Evolutionary conservation across 208 protist genomes (phyloP).

Genomic region (Acanthamoeba healyi): DNA sequence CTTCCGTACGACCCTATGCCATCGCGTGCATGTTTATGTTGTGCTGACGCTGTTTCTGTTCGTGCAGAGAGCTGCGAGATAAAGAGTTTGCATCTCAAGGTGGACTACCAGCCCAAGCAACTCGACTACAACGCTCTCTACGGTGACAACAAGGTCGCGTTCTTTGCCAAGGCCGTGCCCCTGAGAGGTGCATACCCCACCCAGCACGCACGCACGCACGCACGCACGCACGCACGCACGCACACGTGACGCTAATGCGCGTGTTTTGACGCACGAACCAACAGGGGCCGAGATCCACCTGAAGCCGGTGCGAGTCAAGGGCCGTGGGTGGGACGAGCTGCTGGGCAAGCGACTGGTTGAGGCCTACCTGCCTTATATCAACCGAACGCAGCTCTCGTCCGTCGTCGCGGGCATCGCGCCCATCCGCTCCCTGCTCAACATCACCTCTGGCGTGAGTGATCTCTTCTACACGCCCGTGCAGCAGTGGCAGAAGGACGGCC

Average conservation of each 20-base stretch:
- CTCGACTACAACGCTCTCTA: slow-evolving; percentile 75
- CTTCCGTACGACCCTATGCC: slow-evolving; percentile 41
- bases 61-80: slow-evolving; percentile 62
- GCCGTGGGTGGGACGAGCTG: slow-evolving; percentile 66
- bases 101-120: slow-evolving; percentile 73
- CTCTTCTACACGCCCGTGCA: slow-evolving; percentile 72
- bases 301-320: slow-evolving; percentile 40
- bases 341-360: slow-evolving; percentile 64
- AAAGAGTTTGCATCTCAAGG: slow-evolving; percentile 40
- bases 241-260: no score
- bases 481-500: slow-evolving; percentile 74
- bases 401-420: slow-evolving; percentile 51
- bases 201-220: neutral
- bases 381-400: slow-evolving; percentile 38
- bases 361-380: slow-evolving; percentile 51
- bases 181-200: slow-evolving; percentile 2
- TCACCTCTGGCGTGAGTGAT: slow-evolving; percentile 54
- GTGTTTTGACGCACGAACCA: no score
- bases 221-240: neutral
- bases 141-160: slow-evolving; percentile 73
- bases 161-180: slow-evolving; percentile 65
- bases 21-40: neutral
- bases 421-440: slow-evolving; percentile 63
- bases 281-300: slow-evolving; percentile 34
- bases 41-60: neutral